Evolutionary conservation across 108 stramenopile species (phyloP).

Genomic region (Epithemia pelagica): DNA sequence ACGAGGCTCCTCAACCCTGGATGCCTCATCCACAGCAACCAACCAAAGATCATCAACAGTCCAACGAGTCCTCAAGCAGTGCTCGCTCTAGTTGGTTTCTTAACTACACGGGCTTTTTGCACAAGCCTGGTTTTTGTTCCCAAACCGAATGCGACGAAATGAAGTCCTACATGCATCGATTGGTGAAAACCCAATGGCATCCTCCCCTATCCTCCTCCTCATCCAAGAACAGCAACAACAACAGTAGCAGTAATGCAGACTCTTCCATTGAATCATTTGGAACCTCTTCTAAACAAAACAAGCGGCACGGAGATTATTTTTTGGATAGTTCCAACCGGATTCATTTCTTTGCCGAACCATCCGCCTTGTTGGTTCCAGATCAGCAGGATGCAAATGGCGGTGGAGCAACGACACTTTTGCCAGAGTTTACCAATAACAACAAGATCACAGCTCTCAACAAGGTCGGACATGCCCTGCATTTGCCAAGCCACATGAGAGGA

Average conservation of each 20-base stretch:
- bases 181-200: conserved; percentile 6
- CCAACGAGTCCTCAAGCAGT: not conserved
- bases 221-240: not conserved
- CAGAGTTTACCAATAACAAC: conserved; percentile 28
- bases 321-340: conserved; percentile 64
- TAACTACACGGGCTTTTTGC: conserved; percentile 8
- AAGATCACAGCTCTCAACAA: conserved; percentile 84
- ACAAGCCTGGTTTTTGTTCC: not conserved
- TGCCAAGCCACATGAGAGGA: too few relatives aligned
- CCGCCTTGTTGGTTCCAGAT: conserved; percentile 35
- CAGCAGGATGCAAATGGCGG: too few relatives aligned
- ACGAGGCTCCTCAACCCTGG: not conserved
- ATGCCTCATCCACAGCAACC: not conserved
- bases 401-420: too few relatives aligned
- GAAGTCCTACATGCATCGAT: conserved; percentile 7
- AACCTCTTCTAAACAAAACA: conserved; percentile 65
- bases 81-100: not conserved
- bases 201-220: not conserved
- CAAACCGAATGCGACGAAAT: not conserved
- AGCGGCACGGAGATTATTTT: conserved; percentile 84
- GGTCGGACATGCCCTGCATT: conserved; percentile 87
- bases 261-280: conserved; percentile 64
- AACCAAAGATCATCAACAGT: not conserved
- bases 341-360: conserved; percentile 84
- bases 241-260: too few relatives aligned